These are phyloP conservation scores for Alternaria dauci DNA, from an alignment of 2,329 filamentous ascomycete species.

Conservation along the genomic window DNA sequence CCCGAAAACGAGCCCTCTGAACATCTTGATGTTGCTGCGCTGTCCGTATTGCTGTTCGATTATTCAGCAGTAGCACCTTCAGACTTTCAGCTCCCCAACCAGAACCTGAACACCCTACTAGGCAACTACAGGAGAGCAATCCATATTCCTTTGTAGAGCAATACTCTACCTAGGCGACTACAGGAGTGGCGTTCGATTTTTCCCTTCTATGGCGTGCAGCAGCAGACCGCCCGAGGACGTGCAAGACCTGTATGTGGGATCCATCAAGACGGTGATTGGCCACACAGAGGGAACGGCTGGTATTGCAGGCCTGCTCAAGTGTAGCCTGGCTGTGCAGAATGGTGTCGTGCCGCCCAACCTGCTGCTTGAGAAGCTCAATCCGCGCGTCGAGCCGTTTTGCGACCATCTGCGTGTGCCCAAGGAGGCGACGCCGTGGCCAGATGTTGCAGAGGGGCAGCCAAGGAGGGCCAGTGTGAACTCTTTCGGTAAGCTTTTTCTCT, in stretches of 20 bases:
- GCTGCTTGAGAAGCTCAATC: slow-evolving; percentile 45
- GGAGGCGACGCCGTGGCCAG: slow-evolving; percentile 21
- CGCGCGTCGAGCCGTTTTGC: slow-evolving; percentile 35
- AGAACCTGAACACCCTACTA: too few species aligned
- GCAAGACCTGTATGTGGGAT: not conserved
- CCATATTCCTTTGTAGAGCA: too few species aligned
- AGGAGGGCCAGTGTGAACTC: slow-evolving; percentile 33
- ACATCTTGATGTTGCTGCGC: too few species aligned
- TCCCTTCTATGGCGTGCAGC: too few species aligned
- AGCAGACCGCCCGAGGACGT: slow-evolving; percentile 7
- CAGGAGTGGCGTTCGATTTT: too few species aligned
- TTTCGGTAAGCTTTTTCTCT: slow-evolving; percentile 14
- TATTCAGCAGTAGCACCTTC: too few species aligned
- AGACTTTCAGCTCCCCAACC: too few species aligned
- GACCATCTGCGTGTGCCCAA: slow-evolving; percentile 20
- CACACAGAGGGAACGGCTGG: slow-evolving; percentile 54
- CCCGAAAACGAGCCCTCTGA: too few species aligned
- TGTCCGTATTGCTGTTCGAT: too few species aligned
- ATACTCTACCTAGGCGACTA: too few species aligned
- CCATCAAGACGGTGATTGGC: slow-evolving; percentile 52
- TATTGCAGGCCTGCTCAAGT: slow-evolving; percentile 50
- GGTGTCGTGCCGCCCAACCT: slow-evolving; percentile 47
- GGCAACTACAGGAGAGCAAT: too few species aligned
- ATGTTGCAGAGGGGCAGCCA: not conserved
- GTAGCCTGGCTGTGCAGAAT: slow-evolving; percentile 40